These are phyloP conservation scores for Candida nitratophila DNA, from an alignment of 805 yeast genomes.

Conservation along the genomic window DNA sequence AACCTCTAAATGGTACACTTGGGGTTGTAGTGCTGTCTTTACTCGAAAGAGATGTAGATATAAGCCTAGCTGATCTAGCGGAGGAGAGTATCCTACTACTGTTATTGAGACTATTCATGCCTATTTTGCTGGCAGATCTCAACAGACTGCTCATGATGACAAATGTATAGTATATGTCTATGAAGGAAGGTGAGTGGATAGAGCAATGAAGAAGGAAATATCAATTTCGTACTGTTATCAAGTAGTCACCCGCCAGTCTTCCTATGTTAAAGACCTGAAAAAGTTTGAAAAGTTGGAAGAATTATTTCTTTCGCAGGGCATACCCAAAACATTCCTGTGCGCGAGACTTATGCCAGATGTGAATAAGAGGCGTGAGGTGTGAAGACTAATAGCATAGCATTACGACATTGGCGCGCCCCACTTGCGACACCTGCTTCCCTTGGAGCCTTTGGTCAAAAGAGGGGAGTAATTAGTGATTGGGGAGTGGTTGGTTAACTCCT, in stretches of 20 bases:
- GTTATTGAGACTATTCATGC: not conserved
- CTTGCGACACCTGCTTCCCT: too few relatives aligned
- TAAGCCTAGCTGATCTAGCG: slow-evolving; percentile 1
- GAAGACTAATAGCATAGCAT: too few relatives aligned
- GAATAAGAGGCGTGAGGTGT: too few relatives aligned
- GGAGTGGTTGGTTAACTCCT: too few relatives aligned
- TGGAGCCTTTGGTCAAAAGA: too few relatives aligned
- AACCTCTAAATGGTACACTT: not conserved
- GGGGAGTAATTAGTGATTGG: too few relatives aligned
- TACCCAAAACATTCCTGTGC: not conserved
- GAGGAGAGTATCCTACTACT: not conserved
- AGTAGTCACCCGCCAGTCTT: too few relatives aligned
- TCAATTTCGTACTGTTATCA: too few relatives aligned
- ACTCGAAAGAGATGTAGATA: slow-evolving; percentile 7
- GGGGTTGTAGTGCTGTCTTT: not conserved
- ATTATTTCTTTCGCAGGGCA: not conserved
- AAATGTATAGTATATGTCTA: not conserved
- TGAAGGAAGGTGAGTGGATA: not conserved
- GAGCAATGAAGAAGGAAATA: too few relatives aligned
- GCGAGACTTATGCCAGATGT: not conserved
- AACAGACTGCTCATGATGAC: not conserved
- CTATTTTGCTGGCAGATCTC: not conserved
- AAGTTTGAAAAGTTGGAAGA: not conserved
- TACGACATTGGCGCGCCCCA: too few relatives aligned
- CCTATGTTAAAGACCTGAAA: not conserved